Evolutionary conservation across 2,329 filamentous ascomycete species (phyloP).

Genomic region (Ophiocordyceps robertsii): DNA sequence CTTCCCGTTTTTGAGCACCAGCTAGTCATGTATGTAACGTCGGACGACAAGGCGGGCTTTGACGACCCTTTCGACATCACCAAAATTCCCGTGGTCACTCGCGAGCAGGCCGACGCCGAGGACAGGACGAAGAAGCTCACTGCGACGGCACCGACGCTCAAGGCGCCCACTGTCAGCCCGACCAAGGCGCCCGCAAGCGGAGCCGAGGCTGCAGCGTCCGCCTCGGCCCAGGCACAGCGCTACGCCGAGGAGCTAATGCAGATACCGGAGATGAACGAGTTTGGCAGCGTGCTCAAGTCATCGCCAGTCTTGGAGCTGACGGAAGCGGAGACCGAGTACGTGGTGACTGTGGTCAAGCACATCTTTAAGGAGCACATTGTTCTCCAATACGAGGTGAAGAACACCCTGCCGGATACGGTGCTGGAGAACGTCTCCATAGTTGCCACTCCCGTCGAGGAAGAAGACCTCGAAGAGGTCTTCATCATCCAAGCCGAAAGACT

Average conservation of each 20-base stretch:
- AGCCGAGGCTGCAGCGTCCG: constrained; percentile 62
- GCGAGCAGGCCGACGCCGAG: constrained; percentile 91
- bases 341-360: constrained; percentile 87
- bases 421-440: constrained; percentile 81
- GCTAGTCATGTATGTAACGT: constrained; percentile 93
- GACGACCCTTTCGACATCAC: constrained; percentile 78
- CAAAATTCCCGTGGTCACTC: constrained; percentile 81
- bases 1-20: constrained; percentile 93
- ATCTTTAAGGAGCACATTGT: constrained; percentile 97
- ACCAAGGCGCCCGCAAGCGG: constrained; percentile 56
- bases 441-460: constrained; percentile 67
- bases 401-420: constrained; percentile 83
- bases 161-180: constrained; percentile 73
- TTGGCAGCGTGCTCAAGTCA: constrained; percentile 86
- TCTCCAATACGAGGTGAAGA: constrained; percentile 94
- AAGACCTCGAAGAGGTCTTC: constrained; percentile 80
- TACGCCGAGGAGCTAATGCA: constrained; percentile 77
- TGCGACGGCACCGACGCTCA: constrained; percentile 81
- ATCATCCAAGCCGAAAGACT: constrained; percentile 82
- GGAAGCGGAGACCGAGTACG: constrained; percentile 94
- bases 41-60: constrained; percentile 78
- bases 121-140: constrained; percentile 96
- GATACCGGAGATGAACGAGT: constrained; percentile 83
- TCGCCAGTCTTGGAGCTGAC: constrained; percentile 78
- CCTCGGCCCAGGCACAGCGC: constrained; percentile 70